A percentile compares a stretch with the other conserved stretches of the same genome.
phyloP scores from a whole-genome alignment of 495 filamentous ascomycete species.

The Penicillium macrosclerotiorum region DNA sequence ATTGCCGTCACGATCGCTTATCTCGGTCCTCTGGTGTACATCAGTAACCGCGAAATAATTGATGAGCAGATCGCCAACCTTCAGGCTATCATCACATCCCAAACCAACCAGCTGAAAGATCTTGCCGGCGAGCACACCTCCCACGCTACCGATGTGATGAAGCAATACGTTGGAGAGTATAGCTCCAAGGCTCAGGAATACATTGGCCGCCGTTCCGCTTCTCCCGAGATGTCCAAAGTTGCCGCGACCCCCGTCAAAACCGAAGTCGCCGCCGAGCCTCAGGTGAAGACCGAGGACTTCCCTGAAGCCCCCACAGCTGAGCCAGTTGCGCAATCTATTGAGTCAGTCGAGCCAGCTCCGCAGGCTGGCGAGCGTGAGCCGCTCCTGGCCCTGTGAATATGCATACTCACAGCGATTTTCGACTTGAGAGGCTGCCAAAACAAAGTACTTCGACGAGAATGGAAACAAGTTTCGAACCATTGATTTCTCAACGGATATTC shows the following conservation, averaged over 20 bases:
- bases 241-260: constrained; percentile 6
- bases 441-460: constrained; percentile 1
- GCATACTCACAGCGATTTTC: not conserved
- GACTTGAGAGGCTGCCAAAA: constrained; percentile 2
- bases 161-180: constrained; percentile 80
- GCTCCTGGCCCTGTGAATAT: constrained; percentile 34
- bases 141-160: constrained; percentile 71
- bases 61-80: constrained; percentile 76
- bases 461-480: not conserved
- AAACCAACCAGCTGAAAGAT: constrained; percentile 77
- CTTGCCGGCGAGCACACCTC: constrained; percentile 79
- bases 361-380: constrained; percentile 31
- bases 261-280: constrained; percentile 19
- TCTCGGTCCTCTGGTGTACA: constrained; percentile 85
- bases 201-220: constrained; percentile 54
- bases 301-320: constrained; percentile 55
- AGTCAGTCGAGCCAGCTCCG: constrained; percentile 12
- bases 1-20: constrained; percentile 74
- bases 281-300: constrained; percentile 59
- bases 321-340: constrained; percentile 33
- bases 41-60: constrained; percentile 89
- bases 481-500: constrained; percentile 1
- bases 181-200: constrained; percentile 79
- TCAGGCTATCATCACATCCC: constrained; percentile 69
- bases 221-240: constrained; percentile 44